phyloP scores from a whole-genome alignment of 148 eudicot species.

The Vaccinium darrowii region DNA sequence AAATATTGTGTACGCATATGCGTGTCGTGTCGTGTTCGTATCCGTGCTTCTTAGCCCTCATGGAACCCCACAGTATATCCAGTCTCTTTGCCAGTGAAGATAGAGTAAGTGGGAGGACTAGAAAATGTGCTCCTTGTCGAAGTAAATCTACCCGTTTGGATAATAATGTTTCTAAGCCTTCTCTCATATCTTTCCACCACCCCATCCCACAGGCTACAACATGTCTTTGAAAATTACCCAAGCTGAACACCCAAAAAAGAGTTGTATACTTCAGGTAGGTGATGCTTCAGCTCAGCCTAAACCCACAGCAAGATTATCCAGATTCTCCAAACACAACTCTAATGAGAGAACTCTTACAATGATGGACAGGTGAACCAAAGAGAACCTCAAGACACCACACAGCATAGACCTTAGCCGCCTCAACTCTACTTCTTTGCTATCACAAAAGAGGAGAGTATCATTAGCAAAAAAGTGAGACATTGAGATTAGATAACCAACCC shows the following conservation, averaged over 20 bases:
- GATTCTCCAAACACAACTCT: background rate
- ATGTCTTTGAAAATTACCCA: background rate
- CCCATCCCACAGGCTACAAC: background rate
- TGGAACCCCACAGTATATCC: background rate
- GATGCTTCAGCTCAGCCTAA: too few species aligned
- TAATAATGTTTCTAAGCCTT: background rate
- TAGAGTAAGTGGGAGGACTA: background rate
- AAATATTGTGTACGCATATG: too few species aligned
- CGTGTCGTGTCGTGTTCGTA: too few species aligned
- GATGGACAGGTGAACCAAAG: background rate
- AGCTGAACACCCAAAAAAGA: background rate
- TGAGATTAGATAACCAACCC: background rate
- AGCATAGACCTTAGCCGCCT: background rate
- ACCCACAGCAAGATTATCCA: too few species aligned
- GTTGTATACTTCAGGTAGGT: too few species aligned
- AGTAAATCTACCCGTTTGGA: background rate
- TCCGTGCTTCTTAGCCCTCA: background rate
- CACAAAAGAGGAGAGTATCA: background rate
- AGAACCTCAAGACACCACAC: background rate
- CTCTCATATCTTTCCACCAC: background rate
- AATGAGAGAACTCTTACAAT: background rate
- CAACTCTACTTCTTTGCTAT: background rate
- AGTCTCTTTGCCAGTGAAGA: background rate
- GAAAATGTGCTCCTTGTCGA: background rate
- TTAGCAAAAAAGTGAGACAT: background rate